A percentile compares a stretch with the other conserved stretches of the same genome.
Evolutionary conservation across 208 protist species (phyloP).

Genomic region (Crithidia thermophila): DNA sequence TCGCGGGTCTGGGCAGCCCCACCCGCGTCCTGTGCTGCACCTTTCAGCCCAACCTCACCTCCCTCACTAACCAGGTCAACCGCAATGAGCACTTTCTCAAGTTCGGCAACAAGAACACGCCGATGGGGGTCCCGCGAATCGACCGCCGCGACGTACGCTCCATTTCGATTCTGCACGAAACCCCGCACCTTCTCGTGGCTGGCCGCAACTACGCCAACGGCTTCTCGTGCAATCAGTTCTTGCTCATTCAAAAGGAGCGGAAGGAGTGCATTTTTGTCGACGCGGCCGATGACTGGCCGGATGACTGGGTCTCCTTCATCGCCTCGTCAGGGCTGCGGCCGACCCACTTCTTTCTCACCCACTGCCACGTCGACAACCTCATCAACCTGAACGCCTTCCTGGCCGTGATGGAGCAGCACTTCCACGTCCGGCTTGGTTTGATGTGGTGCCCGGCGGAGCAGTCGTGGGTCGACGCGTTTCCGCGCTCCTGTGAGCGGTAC

Average conservation of each 20-base stretch:
- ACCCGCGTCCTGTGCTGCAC: slow-evolving; percentile 31
- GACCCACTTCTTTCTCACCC: slow-evolving; percentile 86
- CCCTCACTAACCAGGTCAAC: slow-evolving; percentile 79
- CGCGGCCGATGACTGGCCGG: slow-evolving; percentile 89
- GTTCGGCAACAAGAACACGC: slow-evolving; percentile 52
- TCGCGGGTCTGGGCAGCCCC: slow-evolving; percentile 20
- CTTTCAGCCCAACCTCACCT: slow-evolving; percentile 85
- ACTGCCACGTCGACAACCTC: slow-evolving; percentile 90
- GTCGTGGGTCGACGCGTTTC: slow-evolving; percentile 81
- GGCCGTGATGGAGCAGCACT: slow-evolving; percentile 58
- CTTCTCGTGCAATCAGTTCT: slow-evolving; percentile 87
- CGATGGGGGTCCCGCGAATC: slow-evolving; percentile 73
- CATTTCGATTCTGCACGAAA: slow-evolving; percentile 86
- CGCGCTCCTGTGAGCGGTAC: slow-evolving; percentile 81
- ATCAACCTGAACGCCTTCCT: slow-evolving; percentile 83
- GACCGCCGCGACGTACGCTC: slow-evolving; percentile 58
- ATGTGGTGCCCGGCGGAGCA: slow-evolving; percentile 84
- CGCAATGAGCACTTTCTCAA: slow-evolving; percentile 72
- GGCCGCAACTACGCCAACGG: slow-evolving; percentile 83
- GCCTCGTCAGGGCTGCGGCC: slow-evolving; percentile 54
- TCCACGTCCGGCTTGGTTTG: slow-evolving; percentile 47
- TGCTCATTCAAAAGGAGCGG: slow-evolving; percentile 71
- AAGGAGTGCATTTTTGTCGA: slow-evolving; percentile 85
- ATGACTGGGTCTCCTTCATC: slow-evolving; percentile 90
- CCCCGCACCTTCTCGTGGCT: slow-evolving; percentile 72